Conservation (phyloP, 495 filamentous ascomycete species). For the Podospora pseudopauciseta region DNA sequence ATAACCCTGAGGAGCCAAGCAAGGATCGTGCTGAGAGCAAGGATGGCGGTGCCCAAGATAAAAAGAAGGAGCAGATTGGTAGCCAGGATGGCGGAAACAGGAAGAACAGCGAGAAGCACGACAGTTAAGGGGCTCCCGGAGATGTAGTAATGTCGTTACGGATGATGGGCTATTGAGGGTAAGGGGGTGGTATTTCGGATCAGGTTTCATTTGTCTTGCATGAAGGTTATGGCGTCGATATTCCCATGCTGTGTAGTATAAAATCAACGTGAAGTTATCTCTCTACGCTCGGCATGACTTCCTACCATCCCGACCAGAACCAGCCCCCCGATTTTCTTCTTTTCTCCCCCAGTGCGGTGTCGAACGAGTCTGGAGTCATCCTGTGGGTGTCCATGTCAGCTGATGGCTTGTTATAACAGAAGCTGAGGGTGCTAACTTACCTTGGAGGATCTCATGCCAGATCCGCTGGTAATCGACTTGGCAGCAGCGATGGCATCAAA, state of each 20-base stretch:
- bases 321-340: too few relatives aligned
- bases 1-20: not conserved
- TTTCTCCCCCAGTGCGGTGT: too few relatives aligned
- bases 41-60: not conserved
- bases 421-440: too few relatives aligned
- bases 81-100: not conserved
- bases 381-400: too few relatives aligned
- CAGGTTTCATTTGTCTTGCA: not conserved
- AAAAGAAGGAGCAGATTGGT: conserved; percentile 3
- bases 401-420: too few relatives aligned
- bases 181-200: not conserved
- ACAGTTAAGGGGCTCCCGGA: not conserved
- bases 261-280: not conserved
- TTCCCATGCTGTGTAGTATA: not conserved
- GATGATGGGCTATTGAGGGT: not conserved
- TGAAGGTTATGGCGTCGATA: not conserved
- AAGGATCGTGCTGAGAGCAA: not conserved
- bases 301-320: too few relatives aligned
- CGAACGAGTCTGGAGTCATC: too few relatives aligned
- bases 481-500: too few relatives aligned
- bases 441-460: too few relatives aligned
- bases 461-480: too few relatives aligned
- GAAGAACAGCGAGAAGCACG: conserved; percentile 3
- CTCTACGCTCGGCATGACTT: too few relatives aligned
- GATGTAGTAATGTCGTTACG: not conserved